Base-by-base conservation (phyloP, 345 rosid genomes). In the Anacardium occidentale region DNA sequence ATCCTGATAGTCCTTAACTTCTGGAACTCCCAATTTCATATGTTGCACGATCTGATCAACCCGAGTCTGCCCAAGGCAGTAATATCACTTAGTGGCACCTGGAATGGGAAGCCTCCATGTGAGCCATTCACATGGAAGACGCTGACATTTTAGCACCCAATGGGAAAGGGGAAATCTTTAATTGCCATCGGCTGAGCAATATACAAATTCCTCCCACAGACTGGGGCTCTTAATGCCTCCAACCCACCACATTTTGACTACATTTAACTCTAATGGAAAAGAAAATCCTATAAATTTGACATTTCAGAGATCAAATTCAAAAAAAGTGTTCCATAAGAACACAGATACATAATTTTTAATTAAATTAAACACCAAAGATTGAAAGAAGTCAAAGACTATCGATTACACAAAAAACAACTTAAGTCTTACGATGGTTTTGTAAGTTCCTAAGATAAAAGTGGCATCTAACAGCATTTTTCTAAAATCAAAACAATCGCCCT, bases 51-150 rank as follows among this genome's bases (percentile, higher is more conserved):
- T 89, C 77, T 95, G 98, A 83, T 86, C 91, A 76, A 92, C 80
- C 60, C 99, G 97, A 86, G 87, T 91, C 99, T 92, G 97, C 87
- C 84, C 92, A 87, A 85, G 77, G 84, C 76, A 80, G 81, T 77
- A 80, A 82, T 82, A 85, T 88, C 90, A 87, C 90, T 89, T 82
- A 90, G 75, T 76, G 72, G 85, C 81, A 86, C 89, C 90, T 87
- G 86, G 91, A 81, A 87, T 64, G 72, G 81, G 82, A 87, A 86
- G 85, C 83, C 84, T 84, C 87, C 79, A 85, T 83, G 84, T 74
- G 77, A 85, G 76, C 77, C 81, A 77, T 79, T 85, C 85, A 83
- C 85, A 84, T 20, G 79, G 80, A 80, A 72, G 82, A 75, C 82
- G 74, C 68, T 54, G 77, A 76, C 80, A 84, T 74, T 74, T 77